Conservation (phyloP, 1,139 yeast species). For the Lodderomyces parapsilosis region DNA sequence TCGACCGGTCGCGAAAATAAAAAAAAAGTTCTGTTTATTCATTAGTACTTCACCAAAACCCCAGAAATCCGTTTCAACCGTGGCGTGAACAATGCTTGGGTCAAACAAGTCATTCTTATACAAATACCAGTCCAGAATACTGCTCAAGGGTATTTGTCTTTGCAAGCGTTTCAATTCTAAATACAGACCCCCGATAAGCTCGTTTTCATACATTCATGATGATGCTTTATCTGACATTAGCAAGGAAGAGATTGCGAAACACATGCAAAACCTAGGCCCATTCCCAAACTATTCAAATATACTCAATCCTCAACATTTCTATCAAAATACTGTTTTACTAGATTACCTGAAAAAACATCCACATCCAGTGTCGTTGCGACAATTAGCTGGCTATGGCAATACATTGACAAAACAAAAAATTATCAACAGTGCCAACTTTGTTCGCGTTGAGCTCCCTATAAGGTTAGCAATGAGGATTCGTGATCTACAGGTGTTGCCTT, state of each 20-base stretch:
- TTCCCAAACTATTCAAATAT: conserved; percentile 45
- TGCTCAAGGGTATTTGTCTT: not conserved
- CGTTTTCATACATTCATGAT: conserved; percentile 30
- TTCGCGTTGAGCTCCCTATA: conserved; percentile 78
- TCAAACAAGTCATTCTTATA: not conserved
- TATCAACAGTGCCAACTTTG: conserved; percentile 81
- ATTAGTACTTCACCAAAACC: not conserved
- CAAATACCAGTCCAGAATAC: not conserved
- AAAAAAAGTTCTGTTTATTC: too few relatives aligned
- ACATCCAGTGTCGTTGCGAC: conserved; percentile 84
- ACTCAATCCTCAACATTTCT: conserved; percentile 71
- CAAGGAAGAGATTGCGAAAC: conserved; percentile 41
- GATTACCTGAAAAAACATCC: conserved; percentile 67
- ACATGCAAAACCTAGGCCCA: conserved; percentile 41
- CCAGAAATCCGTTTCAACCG: not conserved
- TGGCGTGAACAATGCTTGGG: not conserved
- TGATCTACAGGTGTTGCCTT: conserved; percentile 80
- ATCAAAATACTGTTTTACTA: conserved; percentile 75
- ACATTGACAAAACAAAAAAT: conserved; percentile 76
- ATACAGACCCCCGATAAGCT: conserved; percentile 18
- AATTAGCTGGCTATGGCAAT: conserved; percentile 86
- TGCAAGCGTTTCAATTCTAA: conserved; percentile 6
- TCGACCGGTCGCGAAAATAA: not conserved
- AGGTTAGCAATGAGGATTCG: conserved; percentile 77
- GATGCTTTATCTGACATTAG: conserved; percentile 32